Conservation (phyloP, 805 yeast genomes). For the Spathaspora sp. region DNA sequence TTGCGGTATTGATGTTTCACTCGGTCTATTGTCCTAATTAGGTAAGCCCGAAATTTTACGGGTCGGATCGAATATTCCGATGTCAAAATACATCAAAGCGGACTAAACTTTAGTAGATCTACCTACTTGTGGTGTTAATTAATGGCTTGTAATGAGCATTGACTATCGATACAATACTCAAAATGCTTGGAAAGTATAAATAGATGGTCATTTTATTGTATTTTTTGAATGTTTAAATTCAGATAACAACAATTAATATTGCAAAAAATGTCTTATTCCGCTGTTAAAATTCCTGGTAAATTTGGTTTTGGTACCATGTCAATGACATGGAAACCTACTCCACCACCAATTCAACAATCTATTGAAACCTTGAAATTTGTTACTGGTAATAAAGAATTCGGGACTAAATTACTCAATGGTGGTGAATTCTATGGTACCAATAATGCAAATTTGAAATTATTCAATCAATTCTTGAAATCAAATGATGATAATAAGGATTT, state of each 20-base stretch:
- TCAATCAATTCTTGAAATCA: slow-evolving; percentile 51
- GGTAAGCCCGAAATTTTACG: slow-evolving; percentile 4
- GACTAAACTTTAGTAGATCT: no score
- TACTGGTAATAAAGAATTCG: slow-evolving; percentile 42
- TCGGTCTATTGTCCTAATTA: background rate
- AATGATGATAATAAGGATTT: slow-evolving; percentile 50
- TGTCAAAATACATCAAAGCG: background rate
- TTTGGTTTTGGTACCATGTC: slow-evolving; percentile 82
- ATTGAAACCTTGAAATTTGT: slow-evolving; percentile 46
- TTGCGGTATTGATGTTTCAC: background rate
- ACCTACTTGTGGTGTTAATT: no score
- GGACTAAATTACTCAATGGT: slow-evolving; percentile 58
- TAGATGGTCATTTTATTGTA: background rate
- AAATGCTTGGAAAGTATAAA: background rate
- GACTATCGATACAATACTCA: no score
- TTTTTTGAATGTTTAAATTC: background rate
- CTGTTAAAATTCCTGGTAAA: slow-evolving; percentile 17
- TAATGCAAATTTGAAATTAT: slow-evolving; percentile 49
- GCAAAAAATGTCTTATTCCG: slow-evolving; percentile 1
- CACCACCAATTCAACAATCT: slow-evolving; percentile 51
- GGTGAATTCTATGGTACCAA: slow-evolving; percentile 76
- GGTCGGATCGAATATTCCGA: background rate
- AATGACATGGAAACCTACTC: slow-evolving; percentile 64
- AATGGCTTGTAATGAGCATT: no score
- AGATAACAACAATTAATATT: no score